Conservation (phyloP, 345 rosid genomes). For the Bretschneidera sinensis region DNA sequence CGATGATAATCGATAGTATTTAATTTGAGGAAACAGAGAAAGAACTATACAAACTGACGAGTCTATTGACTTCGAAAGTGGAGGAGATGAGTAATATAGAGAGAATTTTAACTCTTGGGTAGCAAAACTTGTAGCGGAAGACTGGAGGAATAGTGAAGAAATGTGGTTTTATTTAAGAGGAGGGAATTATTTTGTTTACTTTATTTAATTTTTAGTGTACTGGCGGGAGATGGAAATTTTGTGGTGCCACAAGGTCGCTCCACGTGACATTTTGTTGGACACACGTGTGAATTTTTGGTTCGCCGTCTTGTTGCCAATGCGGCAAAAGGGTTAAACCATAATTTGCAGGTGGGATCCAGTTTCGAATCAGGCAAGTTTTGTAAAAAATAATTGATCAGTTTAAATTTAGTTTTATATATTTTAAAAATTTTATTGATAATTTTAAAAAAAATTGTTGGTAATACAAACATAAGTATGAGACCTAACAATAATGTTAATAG, state of each 20-base stretch:
- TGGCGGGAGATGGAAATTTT: conserved; percentile 32
- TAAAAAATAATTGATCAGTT: too few species aligned
- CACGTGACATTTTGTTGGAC: conserved; percentile 17
- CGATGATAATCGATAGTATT: neutral
- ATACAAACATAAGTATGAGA: too few species aligned
- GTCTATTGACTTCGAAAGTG: neutral
- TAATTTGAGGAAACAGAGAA: neutral
- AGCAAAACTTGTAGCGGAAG: conserved; percentile 34
- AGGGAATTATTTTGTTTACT: neutral
- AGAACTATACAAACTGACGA: too few species aligned
- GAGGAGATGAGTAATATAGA: conserved; percentile 7
- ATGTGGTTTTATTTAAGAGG: too few species aligned
- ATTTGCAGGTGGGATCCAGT: neutral
- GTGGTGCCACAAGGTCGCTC: conserved; percentile 6
- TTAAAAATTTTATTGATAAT: too few species aligned
- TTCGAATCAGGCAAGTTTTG: too few species aligned
- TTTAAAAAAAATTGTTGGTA: too few species aligned
- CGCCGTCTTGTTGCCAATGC: neutral
- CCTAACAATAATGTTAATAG: too few species aligned
- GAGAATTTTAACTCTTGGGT: neutral
- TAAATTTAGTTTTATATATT: too few species aligned
- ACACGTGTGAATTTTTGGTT: too few species aligned
- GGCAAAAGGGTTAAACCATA: too few species aligned
- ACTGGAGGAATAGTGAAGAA: conserved; percentile 6
- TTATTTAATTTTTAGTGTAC: conserved; percentile 20